Conservation (phyloP, 129 eudicot species). For the Flaveria ramosissima region DNA sequence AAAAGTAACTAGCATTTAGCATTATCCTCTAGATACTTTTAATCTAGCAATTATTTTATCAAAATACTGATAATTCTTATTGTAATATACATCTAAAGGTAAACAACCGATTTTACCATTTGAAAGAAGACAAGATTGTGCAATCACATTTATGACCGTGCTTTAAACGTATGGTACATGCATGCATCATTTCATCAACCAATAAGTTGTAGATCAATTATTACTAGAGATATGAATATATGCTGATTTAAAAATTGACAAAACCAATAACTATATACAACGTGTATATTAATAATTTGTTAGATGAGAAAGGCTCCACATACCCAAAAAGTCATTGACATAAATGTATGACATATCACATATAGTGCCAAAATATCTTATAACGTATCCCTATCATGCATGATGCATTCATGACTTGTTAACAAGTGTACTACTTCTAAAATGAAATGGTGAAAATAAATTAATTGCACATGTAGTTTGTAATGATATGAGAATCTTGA, state of each 20-base stretch:
- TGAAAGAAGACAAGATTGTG: conserved; percentile 2
- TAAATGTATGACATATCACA: conserved; percentile 3
- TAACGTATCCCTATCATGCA: conserved; percentile 4
- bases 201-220: neutral
- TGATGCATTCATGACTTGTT: conserved; percentile 4
- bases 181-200: neutral
- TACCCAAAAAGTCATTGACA: neutral
- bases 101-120: neutral
- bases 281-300: neutral
- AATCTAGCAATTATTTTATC: too few species aligned
- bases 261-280: neutral
- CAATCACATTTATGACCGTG: neutral
- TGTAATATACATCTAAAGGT: neutral
- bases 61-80: neutral
- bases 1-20: neutral
- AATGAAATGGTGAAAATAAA: neutral
- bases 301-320: conserved; percentile 7
- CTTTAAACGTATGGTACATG: neutral
- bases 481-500: neutral
- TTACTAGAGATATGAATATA: neutral
- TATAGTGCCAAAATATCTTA: conserved; percentile 5
- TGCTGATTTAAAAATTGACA: neutral
- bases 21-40: too few species aligned
- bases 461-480: neutral
- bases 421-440: neutral